A percentile compares a stretch with the other conserved stretches of the same genome.
phyloP scores from a whole-genome alignment of 176 grass and related monocot genomes.

The Lolium multiflorum region DNA sequence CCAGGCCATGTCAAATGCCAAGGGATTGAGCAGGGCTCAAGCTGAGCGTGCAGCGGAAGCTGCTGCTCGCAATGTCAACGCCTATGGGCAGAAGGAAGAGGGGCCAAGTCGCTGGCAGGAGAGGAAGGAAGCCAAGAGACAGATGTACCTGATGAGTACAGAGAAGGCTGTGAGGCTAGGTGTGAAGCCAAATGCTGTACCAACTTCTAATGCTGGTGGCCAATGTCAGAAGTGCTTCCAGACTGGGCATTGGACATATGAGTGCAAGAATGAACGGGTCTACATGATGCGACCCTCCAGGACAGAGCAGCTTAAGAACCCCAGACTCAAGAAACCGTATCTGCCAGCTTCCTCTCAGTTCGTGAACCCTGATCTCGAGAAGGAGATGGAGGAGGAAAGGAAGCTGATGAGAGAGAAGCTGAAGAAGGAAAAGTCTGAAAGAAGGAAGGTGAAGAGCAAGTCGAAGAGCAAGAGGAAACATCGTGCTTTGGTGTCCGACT shows the following conservation, averaged over 20 bases:
- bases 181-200: conserved; percentile 63
- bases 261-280: conserved; percentile 91
- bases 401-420: conserved; percentile 37
- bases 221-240: conserved; percentile 97
- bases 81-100: conserved; percentile 97
- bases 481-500: conserved; percentile 63
- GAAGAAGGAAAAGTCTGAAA: conserved; percentile 47
- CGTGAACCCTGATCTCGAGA: conserved; percentile 72
- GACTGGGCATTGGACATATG: conserved; percentile 84
- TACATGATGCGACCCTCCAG: conserved; percentile 74
- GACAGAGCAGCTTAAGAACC: conserved; percentile 79
- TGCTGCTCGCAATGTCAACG: conserved; percentile 84
- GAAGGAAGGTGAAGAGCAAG: conserved; percentile 60
- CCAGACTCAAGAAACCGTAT: conserved; percentile 76
- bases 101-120: conserved; percentile 91
- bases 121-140: conserved; percentile 86
- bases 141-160: conserved; percentile 98
- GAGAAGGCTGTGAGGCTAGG: conserved; percentile 81
- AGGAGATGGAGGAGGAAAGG: conserved; percentile 55
- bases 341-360: conserved; percentile 57
- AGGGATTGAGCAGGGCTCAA: conserved; percentile 87
- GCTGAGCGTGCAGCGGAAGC: conserved; percentile 76
- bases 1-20: conserved; percentile 68
- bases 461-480: conserved; percentile 82
- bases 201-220: conserved; percentile 38